These are phyloP conservation scores for Rhizophlyctis rosea DNA, from an alignment of 192 early-diverging fungal genomes.

Conservation along the genomic window DNA sequence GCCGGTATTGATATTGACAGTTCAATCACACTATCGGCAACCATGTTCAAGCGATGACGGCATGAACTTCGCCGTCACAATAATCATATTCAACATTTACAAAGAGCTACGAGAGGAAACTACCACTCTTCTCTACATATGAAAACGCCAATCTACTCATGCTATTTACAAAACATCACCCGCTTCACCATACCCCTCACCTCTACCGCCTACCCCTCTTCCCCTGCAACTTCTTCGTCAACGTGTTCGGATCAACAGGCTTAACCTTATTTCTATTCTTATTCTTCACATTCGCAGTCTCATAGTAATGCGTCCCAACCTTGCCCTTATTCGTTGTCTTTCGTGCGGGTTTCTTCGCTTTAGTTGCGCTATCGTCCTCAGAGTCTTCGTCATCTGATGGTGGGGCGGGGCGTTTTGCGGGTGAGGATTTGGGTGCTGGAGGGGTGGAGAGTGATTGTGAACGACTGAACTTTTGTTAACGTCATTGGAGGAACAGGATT, in stretches of 20 bases:
- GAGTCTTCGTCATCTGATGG: slow-evolving; percentile 19
- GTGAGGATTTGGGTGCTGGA: background rate
- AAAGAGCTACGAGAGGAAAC: no score
- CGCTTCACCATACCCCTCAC: no score
- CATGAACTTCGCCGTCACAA: no score
- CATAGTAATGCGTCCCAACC: slow-evolving; percentile 88
- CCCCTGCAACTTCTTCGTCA: slow-evolving; percentile 44
- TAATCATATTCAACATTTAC: no score
- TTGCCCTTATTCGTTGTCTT: slow-evolving; percentile 86
- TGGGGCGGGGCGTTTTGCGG: slow-evolving; percentile 5
- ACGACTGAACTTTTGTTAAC: no score
- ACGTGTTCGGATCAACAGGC: slow-evolving; percentile 61
- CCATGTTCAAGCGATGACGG: no score
- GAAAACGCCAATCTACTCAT: no score
- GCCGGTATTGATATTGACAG: no score
- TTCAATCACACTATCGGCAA: no score
- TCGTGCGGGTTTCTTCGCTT: slow-evolving; percentile 60
- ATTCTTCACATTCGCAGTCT: slow-evolving; percentile 94
- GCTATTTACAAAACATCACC: no score
- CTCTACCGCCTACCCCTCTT: no score
- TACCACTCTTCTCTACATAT: no score
- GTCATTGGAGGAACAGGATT: background rate
- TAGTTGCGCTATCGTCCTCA: slow-evolving; percentile 15
- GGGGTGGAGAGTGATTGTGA: background rate
- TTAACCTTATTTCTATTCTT: slow-evolving; percentile 79